Percentiles rank a stretch among this genome's conserved stretches.
Evolutionary conservation across 2,329 filamentous ascomycete genomes (phyloP).

Genomic region (Grosmannia huntii): DNA sequence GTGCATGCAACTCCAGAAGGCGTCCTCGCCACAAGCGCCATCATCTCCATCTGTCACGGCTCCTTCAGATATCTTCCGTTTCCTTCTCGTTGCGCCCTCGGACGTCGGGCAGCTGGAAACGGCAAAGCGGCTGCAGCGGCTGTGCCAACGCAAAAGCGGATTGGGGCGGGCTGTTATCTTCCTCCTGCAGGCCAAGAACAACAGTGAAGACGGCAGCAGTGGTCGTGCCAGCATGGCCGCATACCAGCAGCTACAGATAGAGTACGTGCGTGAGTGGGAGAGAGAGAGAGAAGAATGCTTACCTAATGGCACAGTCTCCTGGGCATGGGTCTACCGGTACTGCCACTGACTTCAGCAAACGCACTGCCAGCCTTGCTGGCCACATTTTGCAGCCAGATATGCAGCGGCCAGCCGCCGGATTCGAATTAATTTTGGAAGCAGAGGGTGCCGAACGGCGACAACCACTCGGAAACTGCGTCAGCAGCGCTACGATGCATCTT

Average conservation of each 20-base stretch:
- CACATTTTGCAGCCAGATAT: slow-evolving; percentile 22
- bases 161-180: slow-evolving; percentile 27
- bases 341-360: slow-evolving; percentile 26
- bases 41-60: too few species aligned
- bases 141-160: slow-evolving; percentile 15
- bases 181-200: slow-evolving; percentile 18
- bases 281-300: not conserved
- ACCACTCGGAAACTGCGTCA: too few species aligned
- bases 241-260: slow-evolving; percentile 27
- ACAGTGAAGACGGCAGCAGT: slow-evolving; percentile 13
- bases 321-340: slow-evolving; percentile 23
- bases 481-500: too few species aligned
- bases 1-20: slow-evolving; percentile 14
- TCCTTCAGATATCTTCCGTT: slow-evolving; percentile 17
- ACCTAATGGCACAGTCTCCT: slow-evolving; percentile 18
- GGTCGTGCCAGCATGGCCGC: slow-evolving; percentile 11
- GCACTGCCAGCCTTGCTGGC: slow-evolving; percentile 25
- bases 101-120: slow-evolving; percentile 21
- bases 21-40: not conserved
- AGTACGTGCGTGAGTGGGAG: slow-evolving; percentile 19
- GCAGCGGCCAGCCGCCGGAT: not conserved
- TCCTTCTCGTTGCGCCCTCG: slow-evolving; percentile 26
- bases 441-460: too few species aligned
- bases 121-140: slow-evolving; percentile 22
- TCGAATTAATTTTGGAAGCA: too few species aligned